Percentiles rank a stretch among this genome's conserved stretches.
These are phyloP conservation scores for Pseudoneurospora amorphoporcata DNA, from an alignment of 495 filamentous ascomycete species.

Conservation along the genomic window DNA sequence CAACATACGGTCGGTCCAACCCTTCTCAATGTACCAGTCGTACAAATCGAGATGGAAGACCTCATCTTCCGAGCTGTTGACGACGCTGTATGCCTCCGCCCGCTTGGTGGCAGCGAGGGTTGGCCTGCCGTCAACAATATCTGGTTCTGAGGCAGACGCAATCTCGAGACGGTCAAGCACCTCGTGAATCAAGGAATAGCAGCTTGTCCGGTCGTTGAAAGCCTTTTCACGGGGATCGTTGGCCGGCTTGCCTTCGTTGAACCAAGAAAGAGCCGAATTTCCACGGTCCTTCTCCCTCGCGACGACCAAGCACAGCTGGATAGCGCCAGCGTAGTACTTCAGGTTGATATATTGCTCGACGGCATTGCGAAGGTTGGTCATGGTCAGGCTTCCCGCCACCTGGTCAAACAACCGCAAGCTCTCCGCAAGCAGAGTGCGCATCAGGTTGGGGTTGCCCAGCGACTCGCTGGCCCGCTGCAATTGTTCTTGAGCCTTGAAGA, in stretches of 20 bases:
- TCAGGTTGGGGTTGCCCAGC: slow-evolving; percentile 59
- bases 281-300: slow-evolving; percentile 74
- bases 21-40: slow-evolving; percentile 86
- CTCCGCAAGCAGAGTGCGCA: slow-evolving; percentile 77
- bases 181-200: slow-evolving; percentile 73
- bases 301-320: slow-evolving; percentile 72
- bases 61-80: slow-evolving; percentile 77
- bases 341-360: slow-evolving; percentile 66
- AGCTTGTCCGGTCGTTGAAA: slow-evolving; percentile 61
- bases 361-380: slow-evolving; percentile 69
- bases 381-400: slow-evolving; percentile 69
- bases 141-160: slow-evolving; percentile 51
- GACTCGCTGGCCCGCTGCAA: slow-evolving; percentile 78
- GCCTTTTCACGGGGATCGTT: slow-evolving; percentile 57
- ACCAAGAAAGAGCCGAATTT: slow-evolving; percentile 67
- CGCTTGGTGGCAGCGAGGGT: slow-evolving; percentile 66
- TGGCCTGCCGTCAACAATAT: slow-evolving; percentile 64
- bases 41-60: slow-evolving; percentile 91
- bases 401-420: slow-evolving; percentile 79
- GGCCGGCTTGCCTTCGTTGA: slow-evolving; percentile 40
- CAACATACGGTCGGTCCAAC: slow-evolving; percentile 74
- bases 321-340: slow-evolving; percentile 92
- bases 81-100: slow-evolving; percentile 75
- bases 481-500: slow-evolving; percentile 95
- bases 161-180: slow-evolving; percentile 68